A percentile compares a stretch with the other conserved stretches of the same genome.
Conservation (phyloP, 495 filamentous ascomycete species). For the Neurospora intermedia region DNA sequence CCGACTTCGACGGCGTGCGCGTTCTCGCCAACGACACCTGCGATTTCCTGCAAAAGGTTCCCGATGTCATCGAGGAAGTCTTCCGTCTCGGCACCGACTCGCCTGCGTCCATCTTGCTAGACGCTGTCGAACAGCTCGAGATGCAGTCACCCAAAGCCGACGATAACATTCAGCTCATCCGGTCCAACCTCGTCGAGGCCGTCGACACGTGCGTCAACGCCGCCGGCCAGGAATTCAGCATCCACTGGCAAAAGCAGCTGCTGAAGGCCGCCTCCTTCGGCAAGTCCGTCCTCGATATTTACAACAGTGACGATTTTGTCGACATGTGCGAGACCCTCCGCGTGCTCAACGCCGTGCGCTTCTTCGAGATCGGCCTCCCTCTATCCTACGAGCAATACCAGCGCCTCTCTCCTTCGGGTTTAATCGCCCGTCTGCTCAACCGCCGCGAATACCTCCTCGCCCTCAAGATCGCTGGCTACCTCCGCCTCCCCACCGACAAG, state of each 20-base stretch:
- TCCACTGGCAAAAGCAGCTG: constrained; percentile 88
- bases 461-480: constrained; percentile 77
- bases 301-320: constrained; percentile 95
- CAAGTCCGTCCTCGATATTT: constrained; percentile 91
- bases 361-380: constrained; percentile 81
- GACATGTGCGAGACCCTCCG: constrained; percentile 94
- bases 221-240: constrained; percentile 80
- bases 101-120: constrained; percentile 79
- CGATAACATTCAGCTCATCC: constrained; percentile 91
- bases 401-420: constrained; percentile 75
- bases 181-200: constrained; percentile 73
- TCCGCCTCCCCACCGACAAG: constrained; percentile 73
- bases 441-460: constrained; percentile 87
- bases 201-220: constrained; percentile 87
- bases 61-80: constrained; percentile 77
- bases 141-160: constrained; percentile 94
- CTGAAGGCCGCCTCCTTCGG: constrained; percentile 93
- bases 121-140: constrained; percentile 85
- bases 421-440: constrained; percentile 76
- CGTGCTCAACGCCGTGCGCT: constrained; percentile 83
- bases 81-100: constrained; percentile 73
- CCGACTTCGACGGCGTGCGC: constrained; percentile 84
- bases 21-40: constrained; percentile 84
- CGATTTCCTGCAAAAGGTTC: constrained; percentile 90
- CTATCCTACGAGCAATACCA: constrained; percentile 86